Conservation (phyloP, 345 rosid species). For the Eucalyptus viminalis region DNA sequence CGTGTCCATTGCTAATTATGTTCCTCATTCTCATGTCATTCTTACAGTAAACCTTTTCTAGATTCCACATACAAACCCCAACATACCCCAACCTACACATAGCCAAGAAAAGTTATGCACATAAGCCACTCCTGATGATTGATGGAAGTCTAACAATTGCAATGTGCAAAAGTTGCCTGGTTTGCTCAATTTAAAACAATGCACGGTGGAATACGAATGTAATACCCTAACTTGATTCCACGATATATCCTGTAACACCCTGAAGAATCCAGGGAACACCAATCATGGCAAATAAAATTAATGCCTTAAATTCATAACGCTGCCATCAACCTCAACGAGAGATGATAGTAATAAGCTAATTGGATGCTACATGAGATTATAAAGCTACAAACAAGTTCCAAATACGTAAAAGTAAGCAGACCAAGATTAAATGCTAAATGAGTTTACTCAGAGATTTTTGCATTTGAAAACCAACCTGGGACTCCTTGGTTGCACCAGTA, state of each 20-base stretch:
- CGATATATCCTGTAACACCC: neutral
- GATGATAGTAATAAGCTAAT: neutral
- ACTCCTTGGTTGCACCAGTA: slow-evolving; percentile 95
- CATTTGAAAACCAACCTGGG: slow-evolving; percentile 50
- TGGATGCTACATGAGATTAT: neutral
- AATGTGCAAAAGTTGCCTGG: neutral
- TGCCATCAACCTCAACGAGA: neutral
- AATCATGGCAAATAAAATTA: neutral
- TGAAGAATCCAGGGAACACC: neutral
- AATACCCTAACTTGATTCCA: neutral
- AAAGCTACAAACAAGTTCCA: neutral
- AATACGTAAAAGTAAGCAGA: neutral
- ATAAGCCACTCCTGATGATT: neutral
- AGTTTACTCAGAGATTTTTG: neutral
- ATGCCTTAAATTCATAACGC: neutral
- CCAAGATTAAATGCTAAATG: neutral
- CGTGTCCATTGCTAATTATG: neutral
- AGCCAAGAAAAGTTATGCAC: neutral
- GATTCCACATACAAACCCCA: neutral
- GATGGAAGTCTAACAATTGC: neutral
- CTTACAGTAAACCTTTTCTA: neutral
- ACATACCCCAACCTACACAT: neutral
- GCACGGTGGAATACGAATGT: neutral
- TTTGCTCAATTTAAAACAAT: neutral
- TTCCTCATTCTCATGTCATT: neutral